Evolutionary conservation across 2,329 filamentous ascomycete genomes (phyloP).

Genomic region (Colletotrichum scovillei): DNA sequence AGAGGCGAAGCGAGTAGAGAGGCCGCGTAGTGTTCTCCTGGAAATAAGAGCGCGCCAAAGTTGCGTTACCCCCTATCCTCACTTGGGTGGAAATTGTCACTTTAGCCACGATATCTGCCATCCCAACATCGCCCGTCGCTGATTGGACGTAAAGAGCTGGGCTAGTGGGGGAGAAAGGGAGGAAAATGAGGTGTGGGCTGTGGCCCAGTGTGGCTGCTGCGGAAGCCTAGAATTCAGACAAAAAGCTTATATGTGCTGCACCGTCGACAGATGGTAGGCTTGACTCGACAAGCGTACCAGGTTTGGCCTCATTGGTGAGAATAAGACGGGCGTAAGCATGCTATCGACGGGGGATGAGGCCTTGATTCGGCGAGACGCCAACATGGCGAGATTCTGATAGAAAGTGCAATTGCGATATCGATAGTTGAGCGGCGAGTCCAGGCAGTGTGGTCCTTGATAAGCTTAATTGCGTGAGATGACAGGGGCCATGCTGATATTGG

Average conservation of each 20-base stretch:
- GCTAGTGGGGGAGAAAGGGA: too few relatives aligned
- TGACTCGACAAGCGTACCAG: neutral
- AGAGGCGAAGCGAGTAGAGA: neutral
- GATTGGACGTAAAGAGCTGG: neutral
- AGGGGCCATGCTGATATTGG: neutral
- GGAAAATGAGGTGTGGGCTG: neutral
- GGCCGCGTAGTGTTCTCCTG: neutral
- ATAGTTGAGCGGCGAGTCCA: neutral
- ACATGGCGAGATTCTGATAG: neutral
- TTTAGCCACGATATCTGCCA: slow-evolving; percentile 8
- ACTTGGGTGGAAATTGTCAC: slow-evolving; percentile 20
- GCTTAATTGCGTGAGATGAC: slow-evolving; percentile 12
- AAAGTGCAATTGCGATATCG: neutral
- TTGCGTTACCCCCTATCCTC: neutral
- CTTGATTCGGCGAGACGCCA: neutral
- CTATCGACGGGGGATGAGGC: neutral
- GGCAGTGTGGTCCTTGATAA: slow-evolving; percentile 15
- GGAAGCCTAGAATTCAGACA: neutral
- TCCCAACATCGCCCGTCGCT: neutral
- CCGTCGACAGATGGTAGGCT: neutral
- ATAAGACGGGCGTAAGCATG: neutral
- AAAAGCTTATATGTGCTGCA: slow-evolving; percentile 23
- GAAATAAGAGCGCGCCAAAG: slow-evolving; percentile 3
- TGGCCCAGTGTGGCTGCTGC: neutral
- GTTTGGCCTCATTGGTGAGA: neutral